Percentiles rank a stretch among this genome's conserved stretches.
These are phyloP conservation scores for Trichoderma pleuroti DNA, from an alignment of 2,329 filamentous ascomycete genomes.

Conservation along the genomic window DNA sequence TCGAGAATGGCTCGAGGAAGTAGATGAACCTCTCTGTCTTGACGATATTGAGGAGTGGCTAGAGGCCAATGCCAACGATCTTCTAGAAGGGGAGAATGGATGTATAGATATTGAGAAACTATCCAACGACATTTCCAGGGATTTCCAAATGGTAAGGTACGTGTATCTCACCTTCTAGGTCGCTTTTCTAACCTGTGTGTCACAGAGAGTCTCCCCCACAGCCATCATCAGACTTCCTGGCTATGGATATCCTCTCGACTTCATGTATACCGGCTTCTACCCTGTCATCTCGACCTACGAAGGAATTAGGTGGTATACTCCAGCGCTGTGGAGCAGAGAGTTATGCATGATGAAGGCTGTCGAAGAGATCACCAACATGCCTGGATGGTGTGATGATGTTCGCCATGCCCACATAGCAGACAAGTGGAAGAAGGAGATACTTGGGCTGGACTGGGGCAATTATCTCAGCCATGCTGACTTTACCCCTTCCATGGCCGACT, in stretches of 20 bases:
- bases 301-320: background rate
- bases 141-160: background rate
- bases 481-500: background rate
- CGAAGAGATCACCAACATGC: background rate
- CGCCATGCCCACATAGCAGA: background rate
- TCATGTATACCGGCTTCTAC: too few species aligned
- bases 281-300: too few species aligned
- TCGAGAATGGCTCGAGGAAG: background rate
- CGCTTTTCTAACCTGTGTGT: background rate
- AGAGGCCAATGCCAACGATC: too few species aligned
- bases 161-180: accelerated
- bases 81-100: too few species aligned
- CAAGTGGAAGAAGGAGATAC: background rate
- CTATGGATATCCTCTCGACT: background rate
- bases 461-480: accelerated
- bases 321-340: background rate
- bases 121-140: too few species aligned
- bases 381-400: accelerated
- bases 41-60: too few species aligned
- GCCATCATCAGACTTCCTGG: background rate
- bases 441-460: background rate
- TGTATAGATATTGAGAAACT: too few species aligned
- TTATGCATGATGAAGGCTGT: background rate
- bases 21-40: background rate
- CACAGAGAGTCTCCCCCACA: background rate